Percentiles rank a stretch among this genome's conserved stretches.
Conservation (phyloP, 306 rosid species). For the Vigna unguiculata region DNA sequence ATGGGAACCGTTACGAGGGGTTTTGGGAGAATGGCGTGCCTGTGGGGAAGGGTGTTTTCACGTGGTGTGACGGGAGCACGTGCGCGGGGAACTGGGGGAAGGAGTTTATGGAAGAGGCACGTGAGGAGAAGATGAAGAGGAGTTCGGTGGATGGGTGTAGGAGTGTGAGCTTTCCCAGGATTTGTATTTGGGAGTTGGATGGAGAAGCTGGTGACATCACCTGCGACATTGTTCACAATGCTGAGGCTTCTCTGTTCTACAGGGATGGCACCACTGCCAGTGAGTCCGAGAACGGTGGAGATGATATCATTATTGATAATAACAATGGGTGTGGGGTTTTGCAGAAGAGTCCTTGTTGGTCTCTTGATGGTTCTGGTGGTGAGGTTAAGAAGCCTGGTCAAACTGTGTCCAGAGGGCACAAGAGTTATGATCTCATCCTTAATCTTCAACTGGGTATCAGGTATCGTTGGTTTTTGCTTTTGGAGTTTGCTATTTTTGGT, state of each 20-base stretch:
- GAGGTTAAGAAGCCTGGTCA: conserved; percentile 65
- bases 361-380: conserved; percentile 40
- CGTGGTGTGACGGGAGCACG: conserved; percentile 45
- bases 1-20: conserved; percentile 58
- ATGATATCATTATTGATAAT: background rate
- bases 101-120: conserved; percentile 32
- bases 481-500: background rate
- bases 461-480: conserved; percentile 29
- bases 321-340: conserved; percentile 1
- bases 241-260: conserved; percentile 57
- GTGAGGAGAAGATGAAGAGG: conserved; percentile 40
- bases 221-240: conserved; percentile 63
- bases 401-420: conserved; percentile 56
- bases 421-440: conserved; percentile 61
- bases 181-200: conserved; percentile 71
- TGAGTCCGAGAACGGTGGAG: conserved; percentile 27
- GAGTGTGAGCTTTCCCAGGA: conserved; percentile 57
- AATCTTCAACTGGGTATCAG: conserved; percentile 64
- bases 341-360: conserved; percentile 50
- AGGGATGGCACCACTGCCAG: conserved; percentile 42
- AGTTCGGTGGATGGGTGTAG: conserved; percentile 53
- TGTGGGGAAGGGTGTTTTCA: conserved; percentile 52
- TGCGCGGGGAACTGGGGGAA: conserved; percentile 48
- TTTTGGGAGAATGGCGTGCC: conserved; percentile 65
- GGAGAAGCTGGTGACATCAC: conserved; percentile 73